Percentiles rank a stretch among this genome's conserved stretches.
Evolutionary conservation across 495 filamentous ascomycete genomes (phyloP).

Genomic region (Thermothielavioides terrestris): DNA sequence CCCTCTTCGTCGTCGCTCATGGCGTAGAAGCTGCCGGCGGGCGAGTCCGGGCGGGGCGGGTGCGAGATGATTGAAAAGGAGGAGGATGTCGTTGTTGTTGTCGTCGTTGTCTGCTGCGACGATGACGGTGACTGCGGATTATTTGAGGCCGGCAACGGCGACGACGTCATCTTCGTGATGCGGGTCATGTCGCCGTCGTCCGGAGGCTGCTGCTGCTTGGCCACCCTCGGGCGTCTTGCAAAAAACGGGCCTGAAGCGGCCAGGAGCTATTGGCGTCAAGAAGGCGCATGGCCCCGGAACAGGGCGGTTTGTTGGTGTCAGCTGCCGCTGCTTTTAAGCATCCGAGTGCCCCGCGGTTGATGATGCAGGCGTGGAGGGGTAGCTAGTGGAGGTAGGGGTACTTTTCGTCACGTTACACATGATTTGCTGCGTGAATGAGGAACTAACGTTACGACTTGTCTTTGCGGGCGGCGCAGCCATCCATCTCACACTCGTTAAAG

Average conservation of each 20-base stretch:
- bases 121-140: background rate
- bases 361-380: slow-evolving; percentile 8
- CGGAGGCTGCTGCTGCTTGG: background rate
- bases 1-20: slow-evolving; percentile 93
- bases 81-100: background rate
- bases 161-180: slow-evolving; percentile 18
- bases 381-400: background rate
- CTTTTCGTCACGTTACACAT: background rate
- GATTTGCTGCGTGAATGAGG: no score
- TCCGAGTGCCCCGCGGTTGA: slow-evolving; percentile 3
- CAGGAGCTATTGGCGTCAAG: no score
- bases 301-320: slow-evolving; percentile 1
- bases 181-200: slow-evolving; percentile 18
- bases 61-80: slow-evolving; percentile 5
- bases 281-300: background rate
- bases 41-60: slow-evolving; percentile 46
- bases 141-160: no score
- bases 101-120: background rate
- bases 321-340: background rate
- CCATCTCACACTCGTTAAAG: slow-evolving; percentile 7
- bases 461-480: background rate
- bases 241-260: background rate
- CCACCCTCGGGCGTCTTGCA: background rate
- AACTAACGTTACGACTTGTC: background rate
- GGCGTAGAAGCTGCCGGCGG: slow-evolving; percentile 88